Conservation (phyloP, 2,329 filamentous ascomycete species). For the Incumbomyces lentus region DNA sequence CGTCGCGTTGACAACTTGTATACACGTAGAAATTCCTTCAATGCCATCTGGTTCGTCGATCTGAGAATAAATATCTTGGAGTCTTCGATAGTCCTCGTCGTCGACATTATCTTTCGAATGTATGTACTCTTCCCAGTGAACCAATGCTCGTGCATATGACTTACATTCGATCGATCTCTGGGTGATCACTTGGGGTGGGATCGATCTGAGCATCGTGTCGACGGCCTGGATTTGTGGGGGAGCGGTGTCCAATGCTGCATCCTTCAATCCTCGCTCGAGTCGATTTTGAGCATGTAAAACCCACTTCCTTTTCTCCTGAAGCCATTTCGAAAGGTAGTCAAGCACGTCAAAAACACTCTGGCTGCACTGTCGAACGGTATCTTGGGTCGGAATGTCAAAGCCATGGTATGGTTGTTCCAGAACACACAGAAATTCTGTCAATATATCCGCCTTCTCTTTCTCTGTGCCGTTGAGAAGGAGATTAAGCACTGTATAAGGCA, state of each 20-base stretch:
- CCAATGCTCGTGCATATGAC: conserved; percentile 82
- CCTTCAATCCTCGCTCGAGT: conserved; percentile 14
- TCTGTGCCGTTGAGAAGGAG: conserved; percentile 64
- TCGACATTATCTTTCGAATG: conserved; percentile 40
- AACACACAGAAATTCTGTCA: conserved; percentile 64
- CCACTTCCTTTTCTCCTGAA: conserved; percentile 62
- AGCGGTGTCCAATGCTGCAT: conserved; percentile 11
- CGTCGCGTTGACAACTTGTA: conserved; percentile 79
- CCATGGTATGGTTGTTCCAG: conserved; percentile 53
- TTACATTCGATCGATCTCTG: conserved; percentile 84
- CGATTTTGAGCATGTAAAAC: conserved; percentile 8
- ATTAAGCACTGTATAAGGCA: conserved; percentile 80
- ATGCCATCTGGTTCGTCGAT: conserved; percentile 97
- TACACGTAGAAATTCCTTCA: conserved; percentile 81
- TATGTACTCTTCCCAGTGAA: conserved; percentile 89
- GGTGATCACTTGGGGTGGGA: conserved; percentile 64
- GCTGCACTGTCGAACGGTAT: conserved; percentile 74
- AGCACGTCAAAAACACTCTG: conserved; percentile 87
- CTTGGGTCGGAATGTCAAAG: conserved; percentile 48
- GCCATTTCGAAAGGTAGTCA: conserved; percentile 85
- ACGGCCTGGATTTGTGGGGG: conserved; percentile 49
- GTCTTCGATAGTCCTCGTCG: conserved; percentile 56
- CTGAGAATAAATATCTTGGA: conserved; percentile 91
- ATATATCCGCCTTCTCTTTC: conserved; percentile 51
- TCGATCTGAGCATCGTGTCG: conserved; percentile 58